phyloP scores from a whole-genome alignment of 805 yeast species.

The Scheffersomyces spartinae region DNA sequence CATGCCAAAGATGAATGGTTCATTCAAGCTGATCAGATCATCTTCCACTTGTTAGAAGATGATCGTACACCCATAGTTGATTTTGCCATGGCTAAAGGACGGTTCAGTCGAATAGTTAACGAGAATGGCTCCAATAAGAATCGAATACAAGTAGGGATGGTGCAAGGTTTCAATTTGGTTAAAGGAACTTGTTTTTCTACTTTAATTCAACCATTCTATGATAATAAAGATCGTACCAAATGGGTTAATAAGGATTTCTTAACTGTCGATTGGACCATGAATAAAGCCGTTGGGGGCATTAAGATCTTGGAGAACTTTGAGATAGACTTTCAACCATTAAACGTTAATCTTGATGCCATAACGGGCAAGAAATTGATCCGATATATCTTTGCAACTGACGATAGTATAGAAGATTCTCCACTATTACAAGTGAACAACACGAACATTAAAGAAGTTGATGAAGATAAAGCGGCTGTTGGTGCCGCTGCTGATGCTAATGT shows the following conservation, averaged over 20 bases:
- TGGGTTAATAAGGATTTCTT: conserved; percentile 8
- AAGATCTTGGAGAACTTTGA: conserved; percentile 27
- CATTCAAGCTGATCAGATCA: conserved; percentile 27
- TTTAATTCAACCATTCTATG: conserved; percentile 19
- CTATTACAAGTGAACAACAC: conserved; percentile 4
- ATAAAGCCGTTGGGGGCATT: conserved; percentile 31
- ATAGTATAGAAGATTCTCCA: conserved; percentile 12
- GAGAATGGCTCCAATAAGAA: conserved; percentile 32
- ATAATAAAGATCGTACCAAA: conserved; percentile 1
- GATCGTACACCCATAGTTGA: conserved; percentile 28
- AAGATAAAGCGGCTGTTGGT: conserved; percentile 5
- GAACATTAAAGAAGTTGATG: conserved; percentile 1
- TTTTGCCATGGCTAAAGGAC: conserved; percentile 22
- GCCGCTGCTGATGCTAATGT: conserved; percentile 1
- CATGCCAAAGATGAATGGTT: conserved; percentile 19
- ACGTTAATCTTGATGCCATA: conserved; percentile 24
- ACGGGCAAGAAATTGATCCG: conserved; percentile 27
- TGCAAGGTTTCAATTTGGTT: conserved; percentile 27
- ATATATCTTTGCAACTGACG: conserved; percentile 22
- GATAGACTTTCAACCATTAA: conserved; percentile 24
- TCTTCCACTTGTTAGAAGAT: conserved; percentile 29
- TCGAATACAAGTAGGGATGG: conserved; percentile 20
- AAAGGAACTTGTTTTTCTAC: conserved; percentile 18
- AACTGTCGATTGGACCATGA: conserved; percentile 30
- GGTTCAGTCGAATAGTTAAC: conserved; percentile 18